A percentile compares a stretch with the other conserved stretches of the same genome.
These are phyloP conservation scores for Verbena officinalis DNA, from an alignment of 257 asterid genomes.

Conservation along the genomic window DNA sequence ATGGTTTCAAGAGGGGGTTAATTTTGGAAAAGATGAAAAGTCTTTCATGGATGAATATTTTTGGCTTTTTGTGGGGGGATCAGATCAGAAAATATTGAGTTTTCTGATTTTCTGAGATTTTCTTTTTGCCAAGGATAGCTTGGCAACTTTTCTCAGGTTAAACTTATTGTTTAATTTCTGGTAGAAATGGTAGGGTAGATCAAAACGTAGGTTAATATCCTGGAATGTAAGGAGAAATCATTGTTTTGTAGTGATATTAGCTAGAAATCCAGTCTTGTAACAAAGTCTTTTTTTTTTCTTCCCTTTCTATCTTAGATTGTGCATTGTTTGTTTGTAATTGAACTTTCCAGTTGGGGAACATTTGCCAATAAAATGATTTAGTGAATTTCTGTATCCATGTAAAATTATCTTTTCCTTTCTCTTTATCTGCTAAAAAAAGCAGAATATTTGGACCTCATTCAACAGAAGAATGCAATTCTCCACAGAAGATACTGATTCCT, in stretches of 20 bases:
- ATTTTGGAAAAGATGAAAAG: neutral
- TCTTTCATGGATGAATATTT: neutral
- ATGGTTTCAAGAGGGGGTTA: neutral
- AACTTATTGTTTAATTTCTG: slow-evolving; percentile 25
- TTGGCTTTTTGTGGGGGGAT: slow-evolving; percentile 13
- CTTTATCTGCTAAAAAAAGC: slow-evolving; percentile 28
- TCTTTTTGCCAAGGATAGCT: slow-evolving; percentile 5
- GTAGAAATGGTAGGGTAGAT: slow-evolving; percentile 11
- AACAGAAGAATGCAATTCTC: neutral
- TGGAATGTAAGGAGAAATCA: neutral
- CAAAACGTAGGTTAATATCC: neutral
- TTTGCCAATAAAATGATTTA: slow-evolving; percentile 22
- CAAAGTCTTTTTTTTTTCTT: neutral
- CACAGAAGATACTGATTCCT: neutral
- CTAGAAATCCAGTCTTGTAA: slow-evolving; percentile 22
- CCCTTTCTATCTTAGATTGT: neutral
- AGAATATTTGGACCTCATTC: slow-evolving; percentile 11
- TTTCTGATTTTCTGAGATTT: slow-evolving; percentile 29
- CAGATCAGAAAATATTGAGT: slow-evolving; percentile 28
- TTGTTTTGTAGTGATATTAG: slow-evolving; percentile 17
- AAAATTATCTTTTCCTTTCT: neutral
- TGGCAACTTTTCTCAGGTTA: slow-evolving; percentile 33
- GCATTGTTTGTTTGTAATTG: slow-evolving; percentile 20
- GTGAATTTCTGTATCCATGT: neutral
- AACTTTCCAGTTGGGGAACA: slow-evolving; percentile 14